Evolutionary conservation across 805 yeast species (phyloP), one percentile per base, ranked within the genome.

Genomic region (Cyberlindnera nakhonratchasimensis): DNA sequence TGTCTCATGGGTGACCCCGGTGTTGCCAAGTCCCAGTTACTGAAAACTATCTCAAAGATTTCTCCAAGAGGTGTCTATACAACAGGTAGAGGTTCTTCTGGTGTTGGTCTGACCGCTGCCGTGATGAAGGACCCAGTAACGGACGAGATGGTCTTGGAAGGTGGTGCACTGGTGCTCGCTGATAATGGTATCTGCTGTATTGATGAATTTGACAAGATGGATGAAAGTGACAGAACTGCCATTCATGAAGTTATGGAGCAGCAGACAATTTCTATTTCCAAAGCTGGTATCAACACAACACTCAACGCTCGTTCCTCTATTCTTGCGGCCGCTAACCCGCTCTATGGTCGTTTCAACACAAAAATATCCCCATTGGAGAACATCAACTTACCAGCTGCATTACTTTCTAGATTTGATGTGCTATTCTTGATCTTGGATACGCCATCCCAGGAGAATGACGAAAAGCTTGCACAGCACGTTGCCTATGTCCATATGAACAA

Each of bases 211-310:
- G 99, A 93, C 66, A 93, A 93, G 70, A 93, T 93, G 99, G 97
- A 91, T 62, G 99, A 93, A 64, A 67, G 76, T 49, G 99, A 93
- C 66, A 75, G 99, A 59, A 93, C 98, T 0, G 98, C 98, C 2
- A 93, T 93, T 59, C 98, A 91, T 66, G 99, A 91, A 71, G 99
- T 93, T 25, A 93, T 93, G 99, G 99, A 93, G 68, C 99, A 93
- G 64, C 99, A 93, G 66, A 93, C 99, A 2, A 93, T 93, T 45
- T 86, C 96, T 18, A 93, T 93, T 45, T 86, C 97, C 32, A 93
- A 93, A 65, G 99, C 99, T 4, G 99, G 99, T 53, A 93, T 93
- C 54, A 86, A 93, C 49, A 93, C 99, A 9, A 87, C 97, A 2
- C 71, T 93, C 54, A 93, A 93, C 61, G 99, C 99, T 7, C 78